Percentiles rank a stretch among this genome's conserved stretches.
phyloP scores from a whole-genome alignment of 495 filamentous ascomycete species.

The Daldinia concentrica region DNA sequence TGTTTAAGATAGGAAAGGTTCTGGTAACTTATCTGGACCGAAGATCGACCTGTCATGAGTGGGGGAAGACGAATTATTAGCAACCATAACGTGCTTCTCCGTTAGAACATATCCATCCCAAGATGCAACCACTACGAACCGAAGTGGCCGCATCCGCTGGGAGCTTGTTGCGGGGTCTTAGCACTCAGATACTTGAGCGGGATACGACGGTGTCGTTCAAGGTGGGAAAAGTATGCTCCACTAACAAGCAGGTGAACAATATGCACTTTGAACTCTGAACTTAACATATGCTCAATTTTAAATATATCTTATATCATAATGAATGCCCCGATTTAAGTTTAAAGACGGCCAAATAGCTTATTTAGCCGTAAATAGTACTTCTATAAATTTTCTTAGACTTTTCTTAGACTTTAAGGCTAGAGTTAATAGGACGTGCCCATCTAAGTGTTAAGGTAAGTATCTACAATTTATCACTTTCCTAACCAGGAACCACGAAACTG shows the following conservation, averaged over 20 bases:
- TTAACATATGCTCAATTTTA: background rate
- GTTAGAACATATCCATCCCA: conserved; percentile 19
- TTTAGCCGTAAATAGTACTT: background rate
- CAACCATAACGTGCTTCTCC: conserved; percentile 11
- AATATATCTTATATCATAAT: background rate
- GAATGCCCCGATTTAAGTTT: background rate
- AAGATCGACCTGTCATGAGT: conserved; percentile 13
- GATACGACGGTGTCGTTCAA: conserved; percentile 28
- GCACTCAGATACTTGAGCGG: conserved; percentile 13
- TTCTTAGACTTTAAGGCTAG: background rate
- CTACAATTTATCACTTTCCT: background rate
- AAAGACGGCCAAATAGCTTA: background rate
- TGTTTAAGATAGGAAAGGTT: conserved; percentile 5
- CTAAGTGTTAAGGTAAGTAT: background rate
- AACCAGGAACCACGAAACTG: conserved; percentile 1
- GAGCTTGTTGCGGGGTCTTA: conserved; percentile 29
- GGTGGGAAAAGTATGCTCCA: conserved; percentile 15
- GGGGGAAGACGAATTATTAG: conserved; percentile 29
- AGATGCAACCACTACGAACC: conserved; percentile 37
- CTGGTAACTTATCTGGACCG: conserved; percentile 2
- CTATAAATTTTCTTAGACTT: background rate
- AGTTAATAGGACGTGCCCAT: background rate
- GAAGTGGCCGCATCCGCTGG: conserved; percentile 16
- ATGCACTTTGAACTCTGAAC: background rate
- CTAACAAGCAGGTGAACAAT: background rate